Conservation (phyloP, 345 rosid genomes). For the Bruguiera gymnorhiza region DNA sequence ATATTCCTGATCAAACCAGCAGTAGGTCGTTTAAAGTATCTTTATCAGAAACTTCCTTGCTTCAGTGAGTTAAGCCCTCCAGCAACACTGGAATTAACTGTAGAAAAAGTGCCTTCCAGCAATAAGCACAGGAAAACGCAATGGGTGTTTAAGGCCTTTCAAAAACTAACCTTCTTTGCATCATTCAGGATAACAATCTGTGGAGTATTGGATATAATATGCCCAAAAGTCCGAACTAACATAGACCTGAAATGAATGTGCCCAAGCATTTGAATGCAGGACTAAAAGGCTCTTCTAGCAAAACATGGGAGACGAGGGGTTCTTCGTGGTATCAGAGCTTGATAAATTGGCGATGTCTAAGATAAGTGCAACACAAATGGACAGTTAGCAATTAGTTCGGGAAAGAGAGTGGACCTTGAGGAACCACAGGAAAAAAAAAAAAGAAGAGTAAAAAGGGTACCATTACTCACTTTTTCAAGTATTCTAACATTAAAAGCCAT, state of each 20-base stretch:
- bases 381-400: background rate
- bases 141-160: conserved; percentile 2
- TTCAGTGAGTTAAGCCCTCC: conserved; percentile 56
- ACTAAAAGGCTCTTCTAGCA: background rate
- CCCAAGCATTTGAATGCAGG: conserved; percentile 15
- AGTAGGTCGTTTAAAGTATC: conserved; percentile 60
- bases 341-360: background rate
- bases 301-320: background rate
- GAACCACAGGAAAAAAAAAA: too few relatives aligned
- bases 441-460: background rate
- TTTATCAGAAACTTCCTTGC: conserved; percentile 45
- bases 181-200: conserved; percentile 55
- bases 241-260: conserved; percentile 47
- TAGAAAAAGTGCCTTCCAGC: conserved; percentile 4
- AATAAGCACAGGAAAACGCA: conserved; percentile 10
- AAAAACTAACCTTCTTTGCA: conserved; percentile 60
- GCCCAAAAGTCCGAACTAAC: conserved; percentile 47
- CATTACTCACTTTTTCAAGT: conserved; percentile 42
- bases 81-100: conserved; percentile 66
- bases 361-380: background rate
- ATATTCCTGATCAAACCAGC: conserved; percentile 69
- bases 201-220: conserved; percentile 38
- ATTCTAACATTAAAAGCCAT: conserved; percentile 4
- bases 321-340: background rate
- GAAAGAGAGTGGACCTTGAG: background rate